A percentile compares a stretch with the other conserved stretches of the same genome.
phyloP scores from a whole-genome alignment of 2,329 filamentous ascomycete genomes.

The Salinomyces thailandicus region DNA sequence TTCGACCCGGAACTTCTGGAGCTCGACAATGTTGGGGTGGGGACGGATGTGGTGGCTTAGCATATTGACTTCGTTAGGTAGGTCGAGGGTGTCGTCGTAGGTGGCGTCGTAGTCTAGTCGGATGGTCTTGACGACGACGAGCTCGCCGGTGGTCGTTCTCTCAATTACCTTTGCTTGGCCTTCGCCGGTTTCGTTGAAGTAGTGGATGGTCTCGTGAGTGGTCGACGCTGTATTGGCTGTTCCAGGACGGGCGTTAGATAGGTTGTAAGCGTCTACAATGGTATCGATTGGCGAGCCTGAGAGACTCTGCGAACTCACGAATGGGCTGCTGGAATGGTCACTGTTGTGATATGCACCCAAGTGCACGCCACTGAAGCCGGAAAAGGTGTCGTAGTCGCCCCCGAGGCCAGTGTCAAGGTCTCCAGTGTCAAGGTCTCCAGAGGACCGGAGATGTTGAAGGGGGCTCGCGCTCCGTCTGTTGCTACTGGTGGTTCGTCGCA shows the following conservation, averaged over 20 bases:
- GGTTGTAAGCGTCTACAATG: neutral
- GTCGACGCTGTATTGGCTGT: neutral
- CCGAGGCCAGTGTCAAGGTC: neutral
- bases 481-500: too few relatives aligned
- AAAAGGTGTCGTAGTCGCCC: neutral
- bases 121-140: slow-evolving; percentile 4
- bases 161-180: neutral
- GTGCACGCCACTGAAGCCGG: neutral
- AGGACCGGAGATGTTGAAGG: neutral
- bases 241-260: neutral
- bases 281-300: neutral
- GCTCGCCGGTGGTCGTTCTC: neutral
- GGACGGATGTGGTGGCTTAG: neutral
- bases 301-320: neutral
- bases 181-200: neutral
- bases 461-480: neutral
- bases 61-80: slow-evolving; percentile 1
- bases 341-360: neutral
- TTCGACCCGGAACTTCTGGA: neutral
- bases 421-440: neutral
- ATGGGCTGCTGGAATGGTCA: neutral
- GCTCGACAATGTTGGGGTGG: neutral
- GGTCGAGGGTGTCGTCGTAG: neutral
- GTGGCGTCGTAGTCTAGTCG: neutral
- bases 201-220: neutral